Evolutionary conservation across 805 yeast species (phyloP), one percentile per base, ranked within the genome.

Genomic region (Hermanozyma aechmeae): DNA sequence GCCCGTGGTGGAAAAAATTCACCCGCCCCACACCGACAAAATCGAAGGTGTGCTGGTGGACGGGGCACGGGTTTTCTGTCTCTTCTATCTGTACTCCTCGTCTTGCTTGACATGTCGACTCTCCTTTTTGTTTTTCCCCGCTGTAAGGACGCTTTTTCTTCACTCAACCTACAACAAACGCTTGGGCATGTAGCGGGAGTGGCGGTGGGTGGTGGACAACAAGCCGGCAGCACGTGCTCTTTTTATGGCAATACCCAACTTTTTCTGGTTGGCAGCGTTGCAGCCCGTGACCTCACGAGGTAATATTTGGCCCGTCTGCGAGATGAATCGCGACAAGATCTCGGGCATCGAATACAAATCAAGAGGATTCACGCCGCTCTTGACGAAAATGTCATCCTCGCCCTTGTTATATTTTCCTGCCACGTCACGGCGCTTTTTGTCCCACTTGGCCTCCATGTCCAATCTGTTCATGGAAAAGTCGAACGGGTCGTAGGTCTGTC

Each of bases 201-300:
- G 79, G 48, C 63, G 73, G 45, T 82, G 86, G n/a, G 78, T 79
- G 36, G 76, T 63, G 24, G 92, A 76, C 50, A 86, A 60, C 35
- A 85, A 64, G 0, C 96, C 96, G 31, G 79, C 75, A 4, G 80
- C 76, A 48, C 89, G 73, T 11, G 87, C 77, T 42, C 95, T 69
- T 48, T 81, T 76, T 26, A 86, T 68, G 12, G 95, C 93, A 43
- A 73, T 79, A 2, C 86, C 65, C 42, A 86, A 56, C 42, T 69
- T 65, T 46, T 73, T 74, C 50, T 86, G 95, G 45, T 79, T 81
- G 39, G 61, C 65, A 8, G 69, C 68, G 23, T 61, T 68, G 37
- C 83, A 66, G 4, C 89, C 86, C 2, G 85, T 76, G 11, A 74
- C 71, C 30, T 74, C 73, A 35, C 89, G 69, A 13, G 85, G 82